A percentile compares a stretch with the other conserved stretches of the same genome.
phyloP scores from a whole-genome alignment of 306 rosid genomes.

The Ormosia emarginata region DNA sequence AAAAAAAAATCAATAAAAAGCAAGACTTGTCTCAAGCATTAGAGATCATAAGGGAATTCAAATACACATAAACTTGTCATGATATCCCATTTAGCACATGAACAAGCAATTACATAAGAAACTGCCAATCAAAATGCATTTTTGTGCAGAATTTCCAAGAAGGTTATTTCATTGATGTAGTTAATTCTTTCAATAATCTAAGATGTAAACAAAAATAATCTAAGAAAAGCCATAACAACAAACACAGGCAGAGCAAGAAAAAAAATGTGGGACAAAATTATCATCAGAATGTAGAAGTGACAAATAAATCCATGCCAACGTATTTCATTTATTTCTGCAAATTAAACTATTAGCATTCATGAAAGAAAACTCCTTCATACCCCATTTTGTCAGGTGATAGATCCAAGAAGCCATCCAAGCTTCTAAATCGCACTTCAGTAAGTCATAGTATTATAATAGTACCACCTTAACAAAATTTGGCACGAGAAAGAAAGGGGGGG shows the following conservation, averaged over 20 bases:
- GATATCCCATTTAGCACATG: not conserved
- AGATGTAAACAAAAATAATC: not conserved
- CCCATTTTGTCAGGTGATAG: not conserved
- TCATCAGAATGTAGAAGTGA: not conserved
- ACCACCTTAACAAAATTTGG: not conserved
- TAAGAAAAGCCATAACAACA: not conserved
- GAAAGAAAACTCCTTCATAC: not conserved
- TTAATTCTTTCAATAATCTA: not conserved
- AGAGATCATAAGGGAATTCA: not conserved
- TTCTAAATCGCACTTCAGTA: not conserved
- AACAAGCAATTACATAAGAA: constrained; percentile 11
- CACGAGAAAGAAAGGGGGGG: no score
- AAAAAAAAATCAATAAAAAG: not conserved
- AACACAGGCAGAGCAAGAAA: not conserved
- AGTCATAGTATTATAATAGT: not conserved
- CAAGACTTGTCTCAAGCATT: not conserved
- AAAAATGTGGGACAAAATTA: not conserved
- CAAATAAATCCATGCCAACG: not conserved
- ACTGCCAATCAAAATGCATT: constrained; percentile 14
- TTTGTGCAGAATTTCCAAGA: not conserved
- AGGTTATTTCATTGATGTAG: not conserved
- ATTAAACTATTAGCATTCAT: not conserved
- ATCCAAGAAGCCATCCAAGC: not conserved
- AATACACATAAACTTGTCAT: not conserved
- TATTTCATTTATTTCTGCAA: not conserved